These are phyloP conservation scores for Lizonia empirigonia DNA, from an alignment of 2,329 filamentous ascomycete genomes.

Conservation along the genomic window DNA sequence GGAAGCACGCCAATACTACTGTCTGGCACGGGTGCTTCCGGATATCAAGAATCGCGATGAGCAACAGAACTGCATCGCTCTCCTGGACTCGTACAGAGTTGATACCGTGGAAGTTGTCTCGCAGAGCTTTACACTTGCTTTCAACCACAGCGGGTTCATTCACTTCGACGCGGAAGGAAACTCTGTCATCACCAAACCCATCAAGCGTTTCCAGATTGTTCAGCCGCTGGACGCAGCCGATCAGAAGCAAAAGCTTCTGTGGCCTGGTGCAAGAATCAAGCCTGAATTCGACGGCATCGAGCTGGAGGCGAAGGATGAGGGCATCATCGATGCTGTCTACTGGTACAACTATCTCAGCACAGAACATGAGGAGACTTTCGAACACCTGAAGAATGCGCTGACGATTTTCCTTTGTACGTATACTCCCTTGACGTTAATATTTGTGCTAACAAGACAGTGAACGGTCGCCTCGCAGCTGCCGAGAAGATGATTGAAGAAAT, in stretches of 20 bases:
- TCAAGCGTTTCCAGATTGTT: constrained; percentile 53
- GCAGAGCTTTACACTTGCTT: constrained; percentile 62
- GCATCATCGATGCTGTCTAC: constrained; percentile 79
- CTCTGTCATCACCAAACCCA: constrained; percentile 32
- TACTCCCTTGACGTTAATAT: accelerated
- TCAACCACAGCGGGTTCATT: constrained; percentile 34
- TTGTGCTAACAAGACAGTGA: constrained; percentile 39
- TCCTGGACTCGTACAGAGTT: constrained; percentile 77
- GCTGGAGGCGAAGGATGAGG: constrained; percentile 68
- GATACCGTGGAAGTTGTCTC: constrained; percentile 75
- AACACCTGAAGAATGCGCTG: constrained; percentile 73
- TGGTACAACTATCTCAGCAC: constrained; percentile 81
- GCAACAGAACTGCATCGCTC: constrained; percentile 70
- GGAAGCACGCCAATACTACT: constrained; percentile 67
- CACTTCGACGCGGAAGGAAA: constrained; percentile 27
- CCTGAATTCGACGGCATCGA: constrained; percentile 65
- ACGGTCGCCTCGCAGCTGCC: constrained; percentile 61
- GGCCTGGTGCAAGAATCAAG: constrained; percentile 68
- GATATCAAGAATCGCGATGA: constrained; percentile 70
- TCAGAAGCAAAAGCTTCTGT: constrained; percentile 49
- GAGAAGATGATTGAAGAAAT: constrained; percentile 59
- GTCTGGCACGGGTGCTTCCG: constrained; percentile 77
- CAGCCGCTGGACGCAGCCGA: constrained; percentile 51
- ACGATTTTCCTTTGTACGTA: constrained; percentile 83
- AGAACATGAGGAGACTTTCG: constrained; percentile 64